Percentiles rank a stretch among this genome's conserved stretches.
Evolutionary conservation across 306 rosid species (phyloP).

Genomic region (Begonia masoniana): DNA sequence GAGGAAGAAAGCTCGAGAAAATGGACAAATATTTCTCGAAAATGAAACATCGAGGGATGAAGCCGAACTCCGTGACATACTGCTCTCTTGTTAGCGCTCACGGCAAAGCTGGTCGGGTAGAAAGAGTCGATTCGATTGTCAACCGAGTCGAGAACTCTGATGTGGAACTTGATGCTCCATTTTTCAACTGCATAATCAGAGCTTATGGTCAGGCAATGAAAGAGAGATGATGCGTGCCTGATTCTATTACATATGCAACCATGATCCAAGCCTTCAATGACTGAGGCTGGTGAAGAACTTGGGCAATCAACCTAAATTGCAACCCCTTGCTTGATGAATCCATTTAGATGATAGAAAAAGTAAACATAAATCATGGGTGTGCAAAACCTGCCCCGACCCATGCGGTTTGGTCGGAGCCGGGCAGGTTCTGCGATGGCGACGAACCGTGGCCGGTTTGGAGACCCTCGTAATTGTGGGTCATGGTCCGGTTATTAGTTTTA

Average conservation of each 20-base stretch:
- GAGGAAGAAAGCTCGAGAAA: conserved; percentile 51
- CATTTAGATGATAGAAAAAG: too few species aligned
- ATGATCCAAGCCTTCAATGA: conserved; percentile 65
- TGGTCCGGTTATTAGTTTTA: too few species aligned
- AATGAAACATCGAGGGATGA: conserved; percentile 76
- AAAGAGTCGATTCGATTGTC: conserved; percentile 57
- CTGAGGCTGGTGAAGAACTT: conserved; percentile 49
- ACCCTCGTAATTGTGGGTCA: too few species aligned
- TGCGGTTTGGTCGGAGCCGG: too few species aligned
- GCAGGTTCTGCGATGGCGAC: too few species aligned
- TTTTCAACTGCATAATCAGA: conserved; percentile 60
- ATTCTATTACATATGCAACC: conserved; percentile 43
- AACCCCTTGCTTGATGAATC: background rate
- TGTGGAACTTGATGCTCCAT: conserved; percentile 62
- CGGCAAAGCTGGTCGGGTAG: conserved; percentile 43
- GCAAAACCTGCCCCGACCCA: too few species aligned
- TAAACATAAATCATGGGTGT: too few species aligned
- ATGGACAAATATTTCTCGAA: conserved; percentile 52
- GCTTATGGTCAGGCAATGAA: conserved; percentile 69
- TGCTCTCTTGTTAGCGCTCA: conserved; percentile 77
- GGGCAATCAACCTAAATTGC: background rate
- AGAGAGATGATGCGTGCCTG: conserved; percentile 57
- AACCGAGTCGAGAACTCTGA: conserved; percentile 72
- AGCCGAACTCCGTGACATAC: conserved; percentile 72
- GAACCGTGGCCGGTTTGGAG: too few species aligned